Evolutionary conservation across 2,329 filamentous ascomycete genomes (phyloP).

Genomic region (Tolypocladium tropicale): DNA sequence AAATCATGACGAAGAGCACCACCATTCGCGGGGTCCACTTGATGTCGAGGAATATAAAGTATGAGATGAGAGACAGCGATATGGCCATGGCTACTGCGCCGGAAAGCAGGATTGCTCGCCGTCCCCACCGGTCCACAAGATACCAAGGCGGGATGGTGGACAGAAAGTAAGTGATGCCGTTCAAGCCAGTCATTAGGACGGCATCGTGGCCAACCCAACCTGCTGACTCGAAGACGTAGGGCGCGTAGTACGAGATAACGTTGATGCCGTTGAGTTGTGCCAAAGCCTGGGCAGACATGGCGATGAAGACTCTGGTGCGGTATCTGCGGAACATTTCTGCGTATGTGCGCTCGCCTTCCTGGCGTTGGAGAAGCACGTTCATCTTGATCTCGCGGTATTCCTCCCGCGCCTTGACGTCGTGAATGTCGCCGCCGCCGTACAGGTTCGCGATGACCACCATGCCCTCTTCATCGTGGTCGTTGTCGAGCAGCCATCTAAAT

Average conservation of each 20-base stretch:
- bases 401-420: slow-evolving; percentile 82
- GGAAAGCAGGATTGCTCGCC: slow-evolving; percentile 78
- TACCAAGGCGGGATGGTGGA: slow-evolving; percentile 97
- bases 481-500: slow-evolving; percentile 84
- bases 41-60: slow-evolving; percentile 87
- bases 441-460: slow-evolving; percentile 97
- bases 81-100: slow-evolving; percentile 85
- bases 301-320: slow-evolving; percentile 86
- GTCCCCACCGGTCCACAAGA: slow-evolving; percentile 84
- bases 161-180: slow-evolving; percentile 77
- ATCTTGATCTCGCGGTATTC: slow-evolving; percentile 99
- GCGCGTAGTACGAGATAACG: slow-evolving; percentile 98
- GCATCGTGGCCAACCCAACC: slow-evolving; percentile 90
- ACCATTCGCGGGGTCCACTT: slow-evolving; percentile 70
- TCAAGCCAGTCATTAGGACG: slow-evolving; percentile 95
- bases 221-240: slow-evolving; percentile 90
- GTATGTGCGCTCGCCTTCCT: slow-evolving; percentile 91
- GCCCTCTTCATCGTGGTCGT: slow-evolving; percentile 95
- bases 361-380: slow-evolving; percentile 84
- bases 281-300: slow-evolving; percentile 94
- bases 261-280: slow-evolving; percentile 98
- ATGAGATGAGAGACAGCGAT: slow-evolving; percentile 81
- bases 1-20: slow-evolving; percentile 93
- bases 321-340: slow-evolving; percentile 91
- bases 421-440: slow-evolving; percentile 91